Evolutionary conservation across 164 flowering plant species (phyloP).

Genomic region (Stephania cephalantha): DNA sequence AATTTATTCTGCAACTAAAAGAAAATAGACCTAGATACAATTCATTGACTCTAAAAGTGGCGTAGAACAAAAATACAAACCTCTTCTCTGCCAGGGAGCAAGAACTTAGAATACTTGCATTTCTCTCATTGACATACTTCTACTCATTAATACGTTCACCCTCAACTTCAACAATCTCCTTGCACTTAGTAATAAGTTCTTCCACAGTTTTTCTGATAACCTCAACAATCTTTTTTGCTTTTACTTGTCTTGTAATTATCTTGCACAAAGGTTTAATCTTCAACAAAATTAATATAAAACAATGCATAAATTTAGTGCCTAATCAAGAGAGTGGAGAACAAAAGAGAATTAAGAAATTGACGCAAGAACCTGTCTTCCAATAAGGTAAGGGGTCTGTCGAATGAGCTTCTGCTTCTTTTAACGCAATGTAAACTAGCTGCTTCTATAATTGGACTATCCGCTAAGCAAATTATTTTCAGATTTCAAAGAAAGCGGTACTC

Average conservation of each 20-base stretch:
- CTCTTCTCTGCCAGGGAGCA: conserved; percentile 96
- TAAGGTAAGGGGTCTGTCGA: conserved; percentile 85
- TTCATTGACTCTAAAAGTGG: background rate
- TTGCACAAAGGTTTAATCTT: conserved; percentile 67
- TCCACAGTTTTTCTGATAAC: conserved; percentile 72
- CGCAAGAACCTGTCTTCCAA: conserved; percentile 66
- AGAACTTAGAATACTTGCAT: conserved; percentile 89
- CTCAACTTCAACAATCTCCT: conserved; percentile 73
- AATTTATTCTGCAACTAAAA: background rate
- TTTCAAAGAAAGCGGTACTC: background rate
- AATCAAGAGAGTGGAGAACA: background rate
- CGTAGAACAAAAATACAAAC: conserved; percentile 22
- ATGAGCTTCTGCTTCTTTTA: conserved; percentile 89
- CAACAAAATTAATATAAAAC: conserved; percentile 2
- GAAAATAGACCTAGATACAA: background rate
- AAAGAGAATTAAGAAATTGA: background rate
- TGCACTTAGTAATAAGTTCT: conserved; percentile 70
- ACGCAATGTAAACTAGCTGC: conserved; percentile 88
- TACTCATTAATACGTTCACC: conserved; percentile 74
- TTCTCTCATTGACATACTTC: conserved; percentile 81
- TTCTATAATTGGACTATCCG: conserved; percentile 84
- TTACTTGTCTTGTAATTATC: conserved; percentile 78
- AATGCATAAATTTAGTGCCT: background rate
- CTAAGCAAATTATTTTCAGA: background rate
- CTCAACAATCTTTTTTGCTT: conserved; percentile 77